phyloP scores from a whole-genome alignment of 805 yeast species.

The Candida ortonii region DNA sequence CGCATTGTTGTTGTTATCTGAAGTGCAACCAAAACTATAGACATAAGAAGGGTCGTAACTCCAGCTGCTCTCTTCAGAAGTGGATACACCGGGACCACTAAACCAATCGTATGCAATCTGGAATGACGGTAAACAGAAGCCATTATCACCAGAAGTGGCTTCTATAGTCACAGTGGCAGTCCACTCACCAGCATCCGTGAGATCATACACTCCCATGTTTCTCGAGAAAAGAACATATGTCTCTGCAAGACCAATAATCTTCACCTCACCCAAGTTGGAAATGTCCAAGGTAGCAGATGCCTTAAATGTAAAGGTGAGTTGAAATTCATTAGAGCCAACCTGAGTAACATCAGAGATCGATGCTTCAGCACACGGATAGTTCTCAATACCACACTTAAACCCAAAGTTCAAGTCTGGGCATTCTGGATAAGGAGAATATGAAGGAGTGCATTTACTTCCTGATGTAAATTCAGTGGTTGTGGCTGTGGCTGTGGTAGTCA shows the following conservation, averaged over 20 bases:
- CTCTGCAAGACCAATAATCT: conserved; percentile 27
- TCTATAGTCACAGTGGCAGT: conserved; percentile 26
- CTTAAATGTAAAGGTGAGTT: conserved; percentile 17
- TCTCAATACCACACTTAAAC: conserved; percentile 6
- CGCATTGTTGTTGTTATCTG: conserved; percentile 29
- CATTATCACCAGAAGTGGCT: conserved; percentile 16
- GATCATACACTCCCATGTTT: conserved; percentile 19
- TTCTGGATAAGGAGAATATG: no score
- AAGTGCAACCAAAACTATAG: conserved; percentile 26
- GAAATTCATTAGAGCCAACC: conserved; percentile 10
- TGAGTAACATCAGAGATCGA: conserved; percentile 12
- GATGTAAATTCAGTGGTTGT: no score
- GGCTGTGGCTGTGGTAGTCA: no score
- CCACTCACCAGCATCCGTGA: conserved; percentile 29
- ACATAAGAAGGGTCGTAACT: conserved; percentile 21
- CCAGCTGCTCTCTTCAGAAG: conserved; percentile 14
- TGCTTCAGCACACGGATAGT: conserved; percentile 20
- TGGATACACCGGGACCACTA: conserved; percentile 20
- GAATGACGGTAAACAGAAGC: conserved; percentile 26
- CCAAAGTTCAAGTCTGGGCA: conserved; percentile 20
- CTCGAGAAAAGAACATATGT: conserved; percentile 25
- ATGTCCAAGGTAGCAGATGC: conserved; percentile 12
- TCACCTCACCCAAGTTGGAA: conserved; percentile 25
- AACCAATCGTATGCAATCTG: conserved; percentile 34
- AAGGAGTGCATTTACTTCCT: no score